Percentiles rank a stretch among this genome's conserved stretches.
Conservation (phyloP, 306 rosid genomes). For the Citrullus colocynthis region DNA sequence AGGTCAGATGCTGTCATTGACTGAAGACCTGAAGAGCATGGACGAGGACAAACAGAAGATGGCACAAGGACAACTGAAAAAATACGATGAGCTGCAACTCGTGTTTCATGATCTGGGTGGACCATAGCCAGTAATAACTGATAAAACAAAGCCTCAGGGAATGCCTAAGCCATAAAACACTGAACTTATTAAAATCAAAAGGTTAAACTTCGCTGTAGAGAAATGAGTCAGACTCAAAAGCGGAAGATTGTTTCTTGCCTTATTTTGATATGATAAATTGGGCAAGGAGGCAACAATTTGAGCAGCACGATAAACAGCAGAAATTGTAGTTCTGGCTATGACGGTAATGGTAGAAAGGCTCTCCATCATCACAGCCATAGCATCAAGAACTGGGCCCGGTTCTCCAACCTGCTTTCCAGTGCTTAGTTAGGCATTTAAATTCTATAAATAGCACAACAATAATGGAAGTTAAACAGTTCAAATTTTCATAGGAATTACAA, state of each 20-base stretch:
- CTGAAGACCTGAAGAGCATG: constrained; percentile 18
- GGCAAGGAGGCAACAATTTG: constrained; percentile 82
- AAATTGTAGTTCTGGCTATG: constrained; percentile 59
- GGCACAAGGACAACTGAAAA: constrained; percentile 87
- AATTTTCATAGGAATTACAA: constrained; percentile 1
- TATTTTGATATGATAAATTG: constrained; percentile 50
- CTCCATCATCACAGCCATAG: constrained; percentile 83
- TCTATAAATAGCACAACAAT: constrained; percentile 5
- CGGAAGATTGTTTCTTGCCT: constrained; percentile 45
- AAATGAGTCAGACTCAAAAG: constrained; percentile 9
- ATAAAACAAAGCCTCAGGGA: constrained; percentile 94
- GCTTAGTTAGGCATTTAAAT: constrained; percentile 15
- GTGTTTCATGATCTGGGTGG: constrained; percentile 88
- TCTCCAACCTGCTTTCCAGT: constrained; percentile 67
- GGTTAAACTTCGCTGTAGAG: constrained; percentile 12
- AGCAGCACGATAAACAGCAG: constrained; percentile 59
- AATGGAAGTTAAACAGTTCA: neutral
- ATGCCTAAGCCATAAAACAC: constrained; percentile 38
- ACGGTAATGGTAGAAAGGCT: constrained; percentile 50
- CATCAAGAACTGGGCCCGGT: constrained; percentile 71
- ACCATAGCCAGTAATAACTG: constrained; percentile 80
- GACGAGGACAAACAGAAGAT: constrained; percentile 47
- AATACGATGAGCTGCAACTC: constrained; percentile 72
- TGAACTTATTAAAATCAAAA: constrained; percentile 17
- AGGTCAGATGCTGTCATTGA: constrained; percentile 32